These are phyloP conservation scores for Talaromyces liani DNA, from an alignment of 495 filamentous ascomycete species.

Conservation along the genomic window DNA sequence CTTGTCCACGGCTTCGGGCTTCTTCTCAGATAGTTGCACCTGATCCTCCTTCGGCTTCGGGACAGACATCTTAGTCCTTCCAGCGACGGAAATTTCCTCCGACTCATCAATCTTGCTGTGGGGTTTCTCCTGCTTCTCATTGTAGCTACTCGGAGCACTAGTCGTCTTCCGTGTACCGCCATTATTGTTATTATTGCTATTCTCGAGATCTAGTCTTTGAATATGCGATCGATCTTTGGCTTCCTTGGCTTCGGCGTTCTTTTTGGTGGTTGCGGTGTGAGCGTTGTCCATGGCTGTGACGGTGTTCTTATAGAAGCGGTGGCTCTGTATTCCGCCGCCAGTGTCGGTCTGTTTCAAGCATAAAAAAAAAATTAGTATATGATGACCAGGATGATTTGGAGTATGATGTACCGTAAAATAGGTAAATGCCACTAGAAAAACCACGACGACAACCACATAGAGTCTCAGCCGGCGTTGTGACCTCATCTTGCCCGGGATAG, in stretches of 20 bases:
- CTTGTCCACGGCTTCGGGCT: slow-evolving; percentile 11
- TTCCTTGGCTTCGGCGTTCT: slow-evolving; percentile 22
- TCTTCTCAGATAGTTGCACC: slow-evolving; percentile 11
- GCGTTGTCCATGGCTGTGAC: slow-evolving; percentile 38
- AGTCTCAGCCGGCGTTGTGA: slow-evolving; percentile 60
- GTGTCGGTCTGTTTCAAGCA: slow-evolving; percentile 28
- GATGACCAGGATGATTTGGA: not conserved
- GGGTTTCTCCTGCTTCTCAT: slow-evolving; percentile 44
- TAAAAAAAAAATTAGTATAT: no score
- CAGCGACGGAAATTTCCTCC: slow-evolving; percentile 52
- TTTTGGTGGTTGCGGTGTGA: slow-evolving; percentile 23
- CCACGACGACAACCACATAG: slow-evolving; percentile 48
- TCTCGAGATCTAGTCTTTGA: slow-evolving; percentile 20
- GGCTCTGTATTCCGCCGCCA: slow-evolving; percentile 32
- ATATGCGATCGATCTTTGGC: slow-evolving; percentile 27
- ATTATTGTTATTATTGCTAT: slow-evolving; percentile 7
- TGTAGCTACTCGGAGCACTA: slow-evolving; percentile 18
- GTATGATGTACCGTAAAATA: slow-evolving; percentile 49
- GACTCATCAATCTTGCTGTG: slow-evolving; percentile 21
- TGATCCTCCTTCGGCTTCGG: slow-evolving; percentile 29
- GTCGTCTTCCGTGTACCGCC: slow-evolving; percentile 24
- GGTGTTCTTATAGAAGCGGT: slow-evolving; percentile 43
- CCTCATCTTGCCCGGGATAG: slow-evolving; percentile 47
- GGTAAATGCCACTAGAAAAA: slow-evolving; percentile 49
- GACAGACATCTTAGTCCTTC: slow-evolving; percentile 55